A percentile compares a stretch with the other conserved stretches of the same genome.
Evolutionary conservation across 441 rosid genomes (phyloP).

Genomic region (Breynia disticha): DNA sequence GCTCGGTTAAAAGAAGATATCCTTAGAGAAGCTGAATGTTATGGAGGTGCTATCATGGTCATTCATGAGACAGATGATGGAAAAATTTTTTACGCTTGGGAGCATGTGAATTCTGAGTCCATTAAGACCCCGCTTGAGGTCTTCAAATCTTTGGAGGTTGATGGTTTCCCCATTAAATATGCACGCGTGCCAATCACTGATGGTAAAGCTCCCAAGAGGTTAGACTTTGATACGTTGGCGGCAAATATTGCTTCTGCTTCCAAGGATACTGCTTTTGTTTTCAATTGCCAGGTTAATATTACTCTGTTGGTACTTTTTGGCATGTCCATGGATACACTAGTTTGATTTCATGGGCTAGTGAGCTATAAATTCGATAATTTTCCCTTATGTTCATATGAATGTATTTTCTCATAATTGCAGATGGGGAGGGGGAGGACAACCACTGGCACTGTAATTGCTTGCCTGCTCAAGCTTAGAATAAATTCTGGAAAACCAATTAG

Average conservation of each 20-base stretch:
- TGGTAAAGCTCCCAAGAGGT: constrained; percentile 98
- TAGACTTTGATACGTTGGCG: constrained; percentile 78
- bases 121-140: constrained; percentile 96
- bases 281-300: constrained; percentile 91
- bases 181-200: constrained; percentile 98
- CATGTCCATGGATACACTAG: constrained; percentile 6
- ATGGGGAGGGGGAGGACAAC: constrained; percentile 99
- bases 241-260: constrained; percentile 85
- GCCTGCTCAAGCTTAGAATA: constrained; percentile 89
- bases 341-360: constrained; percentile 4
- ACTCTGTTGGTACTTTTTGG: too few relatives aligned
- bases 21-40: constrained; percentile 78
- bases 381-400: not conserved
- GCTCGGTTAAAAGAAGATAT: constrained; percentile 97
- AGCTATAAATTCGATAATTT: not conserved
- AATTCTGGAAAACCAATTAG: constrained; percentile 82
- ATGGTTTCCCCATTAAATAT: constrained; percentile 80
- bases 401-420: constrained; percentile 30
- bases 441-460: constrained; percentile 97
- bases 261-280: constrained; percentile 85
- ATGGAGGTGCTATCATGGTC: constrained; percentile 95
- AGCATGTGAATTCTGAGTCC: constrained; percentile 64
- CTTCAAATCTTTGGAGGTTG: constrained; percentile 72
- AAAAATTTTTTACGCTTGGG: constrained; percentile 93
- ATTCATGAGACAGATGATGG: constrained; percentile 89